Evolutionary conservation across 139 green algal species (phyloP), one percentile per base, ranked within the genome.

Genomic region (Chlorella sp.): DNA sequence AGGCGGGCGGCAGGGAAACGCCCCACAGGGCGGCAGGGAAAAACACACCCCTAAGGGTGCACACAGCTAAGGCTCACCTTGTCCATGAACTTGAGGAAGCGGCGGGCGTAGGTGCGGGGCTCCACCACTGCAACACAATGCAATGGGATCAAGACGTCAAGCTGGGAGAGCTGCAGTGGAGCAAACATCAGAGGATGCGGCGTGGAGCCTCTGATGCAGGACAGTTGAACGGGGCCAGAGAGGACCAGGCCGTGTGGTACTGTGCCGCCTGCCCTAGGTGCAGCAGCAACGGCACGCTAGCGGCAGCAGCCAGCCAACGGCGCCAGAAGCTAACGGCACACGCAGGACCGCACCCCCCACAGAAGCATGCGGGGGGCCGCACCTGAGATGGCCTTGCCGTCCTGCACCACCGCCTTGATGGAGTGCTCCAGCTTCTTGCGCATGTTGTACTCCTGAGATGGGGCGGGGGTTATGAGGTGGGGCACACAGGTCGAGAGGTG

Each of bases 351-450:
- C n/a, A n/a, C n/a, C n/a, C n/a, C n/a, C n/a, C n/a, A n/a, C n/a
- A n/a, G n/a, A n/a, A n/a, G n/a, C n/a, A n/a, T n/a, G n/a, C n/a
- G n/a, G n/a, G n/a, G n/a, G n/a, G n/a, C n/a, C n/a, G 0, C 41
- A 74, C 77, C 17, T 20, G 90, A 96, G 74, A 99, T 98, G 64
- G 90, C 91, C 41, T 87, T 84, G 26, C 89, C 89, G 76, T 98
- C 94, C 81, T 96, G 90, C 40, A 93, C 79, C 62, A 88, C 84
- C 32, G 84, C 87, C 91, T 99, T 99, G 74, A 96, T 92, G 1
- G 84, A 70, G 84, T 96, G 93, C 91, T 99, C 96, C 69, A 98
- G 79, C 43, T 90, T 86, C 90, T 99, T 99, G 54, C 83, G 79
- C 22, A 91, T 84, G 75, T 96, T 96, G 89, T 97, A 99, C 75